phyloP scores from a whole-genome alignment of 1,284 basidiomycete genomes.

The Trichosporon ovoides region DNA sequence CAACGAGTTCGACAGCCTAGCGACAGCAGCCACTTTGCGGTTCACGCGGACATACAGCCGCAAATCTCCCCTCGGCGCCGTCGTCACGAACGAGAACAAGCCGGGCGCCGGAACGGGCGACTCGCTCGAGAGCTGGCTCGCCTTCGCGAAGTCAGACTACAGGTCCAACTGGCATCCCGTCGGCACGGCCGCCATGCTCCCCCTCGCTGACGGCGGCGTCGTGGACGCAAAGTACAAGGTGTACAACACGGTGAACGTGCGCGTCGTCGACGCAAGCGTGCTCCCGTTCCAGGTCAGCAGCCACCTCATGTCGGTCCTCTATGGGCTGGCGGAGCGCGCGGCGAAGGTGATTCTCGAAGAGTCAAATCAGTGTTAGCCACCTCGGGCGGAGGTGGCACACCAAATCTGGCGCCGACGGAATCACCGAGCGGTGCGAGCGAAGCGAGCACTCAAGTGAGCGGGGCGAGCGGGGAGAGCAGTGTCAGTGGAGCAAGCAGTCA shows the following conservation, averaged over 20 bases:
- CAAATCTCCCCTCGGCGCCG: slow-evolving; percentile 16
- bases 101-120: slow-evolving; percentile 38
- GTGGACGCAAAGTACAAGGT: slow-evolving; percentile 50
- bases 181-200: slow-evolving; percentile 62
- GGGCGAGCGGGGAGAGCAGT: not conserved
- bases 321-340: slow-evolving; percentile 41
- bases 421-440: no score
- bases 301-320: slow-evolving; percentile 42
- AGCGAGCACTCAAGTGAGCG: no score
- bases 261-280: slow-evolving; percentile 52
- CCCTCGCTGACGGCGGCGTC: slow-evolving; percentile 55
- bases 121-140: slow-evolving; percentile 41
- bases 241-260: slow-evolving; percentile 50
- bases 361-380: not conserved
- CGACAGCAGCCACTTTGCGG: slow-evolving; percentile 18
- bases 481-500: not conserved
- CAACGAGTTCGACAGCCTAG: slow-evolving; percentile 33
- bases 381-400: no score
- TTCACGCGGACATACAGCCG: slow-evolving; percentile 25
- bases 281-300: slow-evolving; percentile 51
- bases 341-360: slow-evolving; percentile 38
- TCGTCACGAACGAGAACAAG: slow-evolving; percentile 36
- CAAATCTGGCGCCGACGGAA: no score
- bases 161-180: slow-evolving; percentile 52
- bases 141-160: slow-evolving; percentile 39